phyloP scores from a whole-genome alignment of 148 eudicot genomes.

The Fagopyrum tataricum region DNA sequence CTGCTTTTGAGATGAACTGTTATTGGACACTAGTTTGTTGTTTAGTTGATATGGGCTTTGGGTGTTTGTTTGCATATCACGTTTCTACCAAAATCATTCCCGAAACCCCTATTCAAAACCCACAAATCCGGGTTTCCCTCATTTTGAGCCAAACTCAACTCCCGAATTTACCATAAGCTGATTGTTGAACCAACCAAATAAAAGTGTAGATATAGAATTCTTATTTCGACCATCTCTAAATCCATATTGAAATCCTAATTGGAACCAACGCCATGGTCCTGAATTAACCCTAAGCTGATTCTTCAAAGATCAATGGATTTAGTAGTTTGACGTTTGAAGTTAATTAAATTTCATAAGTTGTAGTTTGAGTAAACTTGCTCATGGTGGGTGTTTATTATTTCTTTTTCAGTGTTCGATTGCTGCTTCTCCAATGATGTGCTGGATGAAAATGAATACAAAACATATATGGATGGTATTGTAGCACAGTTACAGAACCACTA shows the following conservation, averaged over 20 bases:
- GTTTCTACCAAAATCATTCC: background rate
- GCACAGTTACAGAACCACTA: slow-evolving; percentile 61
- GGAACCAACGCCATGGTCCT: background rate
- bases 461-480: slow-evolving; percentile 58
- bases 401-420: slow-evolving; percentile 56
- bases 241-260: background rate
- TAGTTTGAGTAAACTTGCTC: background rate
- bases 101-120: background rate
- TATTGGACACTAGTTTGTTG: background rate
- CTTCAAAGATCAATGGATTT: background rate
- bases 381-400: background rate
- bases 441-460: slow-evolving; percentile 58
- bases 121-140: background rate
- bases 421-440: slow-evolving; percentile 70
- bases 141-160: background rate
- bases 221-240: background rate
- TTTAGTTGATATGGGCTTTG: background rate
- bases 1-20: background rate
- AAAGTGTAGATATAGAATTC: background rate
- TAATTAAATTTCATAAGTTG: background rate
- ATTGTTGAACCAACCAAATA: background rate
- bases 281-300: background rate
- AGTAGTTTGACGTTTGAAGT: background rate
- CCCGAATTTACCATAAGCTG: background rate
- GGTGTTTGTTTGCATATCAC: background rate